Base-by-base conservation (phyloP, 2,329 filamentous ascomycete genomes). In the Plectosphaerella sp. region DNA sequence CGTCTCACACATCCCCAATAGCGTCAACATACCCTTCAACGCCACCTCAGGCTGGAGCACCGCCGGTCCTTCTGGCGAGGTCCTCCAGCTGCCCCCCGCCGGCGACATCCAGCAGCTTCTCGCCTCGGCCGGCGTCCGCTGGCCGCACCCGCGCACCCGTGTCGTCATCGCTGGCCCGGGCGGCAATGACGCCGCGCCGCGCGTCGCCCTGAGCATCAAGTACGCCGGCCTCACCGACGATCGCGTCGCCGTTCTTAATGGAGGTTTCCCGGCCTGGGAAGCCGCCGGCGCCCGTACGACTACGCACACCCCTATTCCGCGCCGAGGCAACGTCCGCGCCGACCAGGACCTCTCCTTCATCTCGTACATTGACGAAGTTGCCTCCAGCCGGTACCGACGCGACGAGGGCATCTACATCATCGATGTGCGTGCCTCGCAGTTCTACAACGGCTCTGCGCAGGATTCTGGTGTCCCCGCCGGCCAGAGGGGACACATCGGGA, bases 161-260 rank as follows among this genome's bases (percentile, higher is more conserved):
- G 24, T 52, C 37, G 39, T n/a, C 39, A 42, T 42, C 39, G 9
- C 39, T 6, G 39, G 39, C 39, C 16, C 18, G 7, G 50, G 50
- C n/a, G 50, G 46, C 8, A 36, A 45, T n/a, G 36, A 22, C 10
- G 50, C 50, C 28, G 33, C 18, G 7, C 50, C 50, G 4, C 45
- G 50, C 16, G 50, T 52, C 25, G 50, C 50, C 46, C 18, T 36
- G 22, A 52, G 43, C 20, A 36, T 52, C 45, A 52, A 52, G 50
- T 52, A 52, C 50, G 50, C 36, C 18, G 50, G 50, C 36, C 41
- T 52, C n/a, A n/a, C 50, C n/a, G 37, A 37, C 14, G 50, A 36
- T 12, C 20, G 50, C 14, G 50, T 51, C 20, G 28, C 49, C 36
- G 39, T 51, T n/a, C 43, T 51, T 15, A 42, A 51, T 28, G 49